Evolutionary conservation across 805 yeast genomes (phyloP).

Genomic region (Metschnikowia lunata): DNA sequence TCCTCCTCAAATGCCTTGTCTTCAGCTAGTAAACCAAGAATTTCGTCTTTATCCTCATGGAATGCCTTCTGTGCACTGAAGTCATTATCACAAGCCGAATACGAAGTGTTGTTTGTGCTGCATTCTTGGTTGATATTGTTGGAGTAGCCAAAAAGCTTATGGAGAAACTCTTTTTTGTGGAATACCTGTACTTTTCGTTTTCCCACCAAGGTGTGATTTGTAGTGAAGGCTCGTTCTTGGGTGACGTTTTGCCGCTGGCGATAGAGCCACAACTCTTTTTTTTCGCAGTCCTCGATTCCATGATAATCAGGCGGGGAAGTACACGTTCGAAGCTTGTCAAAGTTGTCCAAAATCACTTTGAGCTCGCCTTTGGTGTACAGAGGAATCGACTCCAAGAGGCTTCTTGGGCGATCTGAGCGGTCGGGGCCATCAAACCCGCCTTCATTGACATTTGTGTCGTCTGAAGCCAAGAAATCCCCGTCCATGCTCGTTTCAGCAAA

Average conservation of each 20-base stretch:
- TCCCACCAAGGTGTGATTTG: no score
- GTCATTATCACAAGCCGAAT: constrained; percentile 34
- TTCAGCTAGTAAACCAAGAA: constrained; percentile 28
- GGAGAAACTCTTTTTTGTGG: constrained; percentile 38
- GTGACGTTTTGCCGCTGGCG: no score
- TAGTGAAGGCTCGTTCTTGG: no score
- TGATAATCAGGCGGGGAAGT: no score
- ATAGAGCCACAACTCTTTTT: no score
- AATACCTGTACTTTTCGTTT: constrained; percentile 34
- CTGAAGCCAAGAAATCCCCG: background rate
- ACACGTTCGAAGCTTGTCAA: constrained; percentile 12
- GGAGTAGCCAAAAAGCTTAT: constrained; percentile 35
- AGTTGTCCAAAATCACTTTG: constrained; percentile 21
- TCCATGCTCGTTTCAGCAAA: constrained; percentile 2
- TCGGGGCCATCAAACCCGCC: no score
- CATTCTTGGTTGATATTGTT: constrained; percentile 37
- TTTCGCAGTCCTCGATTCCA: no score
- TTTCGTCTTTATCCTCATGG: constrained; percentile 41
- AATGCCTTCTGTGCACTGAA: constrained; percentile 35
- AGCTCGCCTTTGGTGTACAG: constrained; percentile 38
- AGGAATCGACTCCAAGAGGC: constrained; percentile 31
- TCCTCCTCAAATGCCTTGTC: constrained; percentile 26
- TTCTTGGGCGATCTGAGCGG: background rate
- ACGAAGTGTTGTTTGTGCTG: constrained; percentile 38
- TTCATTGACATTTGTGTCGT: constrained; percentile 1